Percentiles rank a stretch among this genome's conserved stretches.
Evolutionary conservation across 2,329 filamentous ascomycete genomes (phyloP).

Genomic region (Diplodia mutila): DNA sequence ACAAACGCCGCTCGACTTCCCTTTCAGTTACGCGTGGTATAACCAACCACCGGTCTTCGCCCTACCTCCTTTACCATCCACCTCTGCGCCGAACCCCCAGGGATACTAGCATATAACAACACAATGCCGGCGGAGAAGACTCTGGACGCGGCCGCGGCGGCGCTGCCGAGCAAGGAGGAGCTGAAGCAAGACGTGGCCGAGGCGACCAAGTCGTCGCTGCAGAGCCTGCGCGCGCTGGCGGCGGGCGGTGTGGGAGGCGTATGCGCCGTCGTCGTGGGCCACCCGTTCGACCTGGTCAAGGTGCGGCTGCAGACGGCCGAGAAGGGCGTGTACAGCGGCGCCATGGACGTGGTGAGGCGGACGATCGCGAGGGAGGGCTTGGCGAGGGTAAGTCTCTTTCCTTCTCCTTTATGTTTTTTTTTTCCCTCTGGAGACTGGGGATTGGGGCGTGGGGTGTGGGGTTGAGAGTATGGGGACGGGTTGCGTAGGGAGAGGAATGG

Average conservation of each 20-base stretch:
- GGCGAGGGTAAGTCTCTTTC: slow-evolving; percentile 50
- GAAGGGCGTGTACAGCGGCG: slow-evolving; percentile 85
- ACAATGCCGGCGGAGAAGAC: slow-evolving; percentile 10
- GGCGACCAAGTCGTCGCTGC: slow-evolving; percentile 58
- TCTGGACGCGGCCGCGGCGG: neutral
- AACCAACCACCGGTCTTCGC: neutral
- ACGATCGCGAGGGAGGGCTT: slow-evolving; percentile 86
- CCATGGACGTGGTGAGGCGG: slow-evolving; percentile 88
- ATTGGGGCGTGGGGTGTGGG: neutral
- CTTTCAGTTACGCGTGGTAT: neutral
- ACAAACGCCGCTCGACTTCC: neutral
- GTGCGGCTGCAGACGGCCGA: slow-evolving; percentile 96
- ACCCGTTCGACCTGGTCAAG: slow-evolving; percentile 98
- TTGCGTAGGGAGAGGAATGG: neutral
- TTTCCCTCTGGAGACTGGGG: neutral
- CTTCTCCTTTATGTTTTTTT: slow-evolving; percentile 13
- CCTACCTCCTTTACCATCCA: neutral
- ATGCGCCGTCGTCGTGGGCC: slow-evolving; percentile 88
- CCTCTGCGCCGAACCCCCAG: no score
- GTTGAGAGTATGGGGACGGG: no score
- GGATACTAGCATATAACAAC: neutral
- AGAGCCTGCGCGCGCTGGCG: slow-evolving; percentile 76
- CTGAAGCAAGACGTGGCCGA: slow-evolving; percentile 57
- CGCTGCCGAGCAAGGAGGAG: slow-evolving; percentile 41
- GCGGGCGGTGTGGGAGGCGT: slow-evolving; percentile 93